phyloP scores from a whole-genome alignment of 345 rosid species.

The Raphanus sativus region DNA sequence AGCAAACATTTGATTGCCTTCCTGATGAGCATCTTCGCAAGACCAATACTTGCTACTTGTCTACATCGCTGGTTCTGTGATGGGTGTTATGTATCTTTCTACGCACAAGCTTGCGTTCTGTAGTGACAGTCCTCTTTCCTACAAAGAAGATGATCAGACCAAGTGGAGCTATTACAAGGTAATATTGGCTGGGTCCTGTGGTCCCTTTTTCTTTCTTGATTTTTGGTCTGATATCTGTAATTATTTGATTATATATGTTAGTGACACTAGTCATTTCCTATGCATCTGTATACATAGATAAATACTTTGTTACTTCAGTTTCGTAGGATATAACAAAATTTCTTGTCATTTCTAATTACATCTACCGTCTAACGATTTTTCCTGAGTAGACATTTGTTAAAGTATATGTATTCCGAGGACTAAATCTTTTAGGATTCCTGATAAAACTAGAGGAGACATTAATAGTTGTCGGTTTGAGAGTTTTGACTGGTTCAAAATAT shows the following conservation, averaged over 20 bases:
- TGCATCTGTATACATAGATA: not conserved
- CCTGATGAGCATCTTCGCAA: slow-evolving; percentile 79
- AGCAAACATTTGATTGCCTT: slow-evolving; percentile 64
- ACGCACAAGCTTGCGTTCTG: slow-evolving; percentile 77
- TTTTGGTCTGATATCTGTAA: not conserved
- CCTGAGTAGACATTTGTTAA: not conserved
- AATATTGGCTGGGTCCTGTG: not conserved
- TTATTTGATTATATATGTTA: not conserved
- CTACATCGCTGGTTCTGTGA: slow-evolving; percentile 95
- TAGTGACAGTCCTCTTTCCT: too few relatives aligned
- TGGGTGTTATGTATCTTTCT: slow-evolving; percentile 83
- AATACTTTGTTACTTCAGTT: not conserved
- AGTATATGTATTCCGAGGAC: too few relatives aligned
- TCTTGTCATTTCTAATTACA: not conserved
- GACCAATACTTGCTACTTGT: slow-evolving; percentile 82
- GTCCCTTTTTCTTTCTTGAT: not conserved
- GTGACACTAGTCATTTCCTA: not conserved
- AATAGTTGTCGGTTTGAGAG: not conserved
- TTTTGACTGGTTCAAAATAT: not conserved
- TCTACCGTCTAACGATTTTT: not conserved
- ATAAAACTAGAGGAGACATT: too few relatives aligned
- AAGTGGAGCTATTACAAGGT: slow-evolving; percentile 93
- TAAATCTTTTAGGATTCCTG: not conserved
- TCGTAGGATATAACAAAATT: not conserved
- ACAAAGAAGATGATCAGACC: too few relatives aligned